These are phyloP conservation scores for Penstemon barbatus DNA, from an alignment of 257 asterid species.

Conservation along the genomic window DNA sequence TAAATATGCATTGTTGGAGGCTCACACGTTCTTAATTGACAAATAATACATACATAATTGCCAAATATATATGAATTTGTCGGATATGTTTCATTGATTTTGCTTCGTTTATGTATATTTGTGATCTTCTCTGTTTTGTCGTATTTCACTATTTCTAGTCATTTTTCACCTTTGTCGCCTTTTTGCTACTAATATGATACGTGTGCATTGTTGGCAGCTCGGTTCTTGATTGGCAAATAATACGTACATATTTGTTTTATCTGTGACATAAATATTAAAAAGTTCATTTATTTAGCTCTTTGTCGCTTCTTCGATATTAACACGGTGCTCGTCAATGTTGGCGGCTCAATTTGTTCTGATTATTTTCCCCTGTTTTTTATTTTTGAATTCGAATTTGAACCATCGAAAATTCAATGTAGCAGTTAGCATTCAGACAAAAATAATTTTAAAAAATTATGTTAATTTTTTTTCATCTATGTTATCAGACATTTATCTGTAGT, in stretches of 20 bases:
- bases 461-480: no score
- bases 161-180: neutral
- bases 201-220: neutral
- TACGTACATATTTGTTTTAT: neutral
- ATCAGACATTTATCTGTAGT: no score
- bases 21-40: neutral
- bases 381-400: no score
- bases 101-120: no score
- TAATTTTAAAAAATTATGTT: no score
- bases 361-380: no score
- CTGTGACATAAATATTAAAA: no score
- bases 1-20: neutral
- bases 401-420: no score
- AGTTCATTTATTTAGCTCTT: no score
- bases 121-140: neutral
- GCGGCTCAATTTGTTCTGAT: neutral
- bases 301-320: neutral
- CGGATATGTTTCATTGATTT: no score
- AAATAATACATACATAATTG: neutral
- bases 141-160: neutral
- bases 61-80: no score
- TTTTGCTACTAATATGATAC: slow-evolving; percentile 1
- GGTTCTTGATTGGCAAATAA: neutral
- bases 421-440: no score
- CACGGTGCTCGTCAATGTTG: neutral